Evolutionary conservation across 306 rosid species (phyloP), one percentile per base, ranked within the genome.

Genomic region (Senna siamea): DNA sequence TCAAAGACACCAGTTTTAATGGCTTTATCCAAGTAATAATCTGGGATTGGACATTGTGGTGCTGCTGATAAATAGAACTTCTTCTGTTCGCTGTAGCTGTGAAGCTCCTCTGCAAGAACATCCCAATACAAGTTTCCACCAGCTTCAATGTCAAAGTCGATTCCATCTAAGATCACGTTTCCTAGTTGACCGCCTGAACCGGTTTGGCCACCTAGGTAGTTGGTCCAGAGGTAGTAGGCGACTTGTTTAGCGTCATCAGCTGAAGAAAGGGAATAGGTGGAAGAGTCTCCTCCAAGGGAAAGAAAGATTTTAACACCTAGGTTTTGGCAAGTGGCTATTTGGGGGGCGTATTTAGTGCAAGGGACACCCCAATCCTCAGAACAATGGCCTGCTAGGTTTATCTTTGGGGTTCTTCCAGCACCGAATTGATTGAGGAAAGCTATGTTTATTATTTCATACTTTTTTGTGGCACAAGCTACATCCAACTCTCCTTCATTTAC

Each of bases 111-210:
- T 0, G 87, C 89, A 0, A 86, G 77, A 1, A 46, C 83, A 58
- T 80, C 85, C 66, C 79, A 86, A 54, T 52, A 69, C 69, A 75
- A 81, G 2, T 56, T 66, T 0, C 38, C 26, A 15, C 80, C 82
- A 0, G 66, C 4, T 41, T 74, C 89, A n/a, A 86, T 86, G 57
- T 82, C 87, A 58, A 86, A 86, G 60, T 86, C 87, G 2, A 86
- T 52, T 0, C 87, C 89, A 35, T 86, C 85, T 12, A 86, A 57
- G 23, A 80, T 75, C 0, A 87, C 85, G 0, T 54, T 76, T 0
- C 89, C 89, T 0, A 86, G 17, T n/a, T 0, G 89, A 87, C 6
- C 89, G 68, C 0, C 81, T 69, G 6, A 1, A 0, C 6, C 87
- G 70, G 12, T 26, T 48, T 0, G n/a, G n/a, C 89, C 89, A 0